phyloP scores from a whole-genome alignment of 2,329 filamentous ascomycete species.

The Beauveria medogensis region DNA sequence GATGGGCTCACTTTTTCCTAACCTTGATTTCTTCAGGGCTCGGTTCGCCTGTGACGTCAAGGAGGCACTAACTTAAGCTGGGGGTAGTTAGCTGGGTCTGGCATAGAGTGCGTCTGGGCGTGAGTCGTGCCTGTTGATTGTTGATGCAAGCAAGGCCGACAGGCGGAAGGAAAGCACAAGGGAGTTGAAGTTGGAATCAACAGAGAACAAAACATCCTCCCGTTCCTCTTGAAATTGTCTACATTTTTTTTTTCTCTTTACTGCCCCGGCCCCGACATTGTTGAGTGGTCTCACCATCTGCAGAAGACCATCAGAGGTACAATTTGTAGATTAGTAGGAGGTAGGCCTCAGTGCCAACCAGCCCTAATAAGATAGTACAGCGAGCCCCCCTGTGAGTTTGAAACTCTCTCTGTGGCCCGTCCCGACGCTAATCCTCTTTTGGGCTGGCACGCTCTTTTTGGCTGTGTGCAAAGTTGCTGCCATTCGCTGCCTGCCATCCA shows the following conservation, averaged over 20 bases:
- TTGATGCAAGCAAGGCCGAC: background rate
- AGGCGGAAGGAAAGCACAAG: no score
- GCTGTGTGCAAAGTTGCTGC: no score
- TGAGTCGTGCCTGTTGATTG: background rate
- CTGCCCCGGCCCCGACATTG: background rate
- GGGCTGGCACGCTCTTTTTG: no score
- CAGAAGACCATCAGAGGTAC: no score
- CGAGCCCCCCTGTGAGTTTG: background rate
- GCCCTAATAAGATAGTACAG: background rate
- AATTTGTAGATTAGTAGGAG: no score
- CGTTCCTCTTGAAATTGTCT: background rate
- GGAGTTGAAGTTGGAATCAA: no score
- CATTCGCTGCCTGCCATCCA: background rate
- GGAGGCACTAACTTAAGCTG: background rate
- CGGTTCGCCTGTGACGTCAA: constrained; percentile 3
- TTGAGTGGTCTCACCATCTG: no score
- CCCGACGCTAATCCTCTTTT: background rate
- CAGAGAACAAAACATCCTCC: no score
- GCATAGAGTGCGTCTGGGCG: background rate
- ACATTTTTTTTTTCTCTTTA: background rate
- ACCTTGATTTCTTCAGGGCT: background rate
- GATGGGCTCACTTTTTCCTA: background rate
- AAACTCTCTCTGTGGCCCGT: background rate
- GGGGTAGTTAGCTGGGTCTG: background rate
- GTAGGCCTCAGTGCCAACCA: background rate